Evolutionary conservation across 1,139 yeast species (phyloP).

Genomic region (Pichia sp.): DNA sequence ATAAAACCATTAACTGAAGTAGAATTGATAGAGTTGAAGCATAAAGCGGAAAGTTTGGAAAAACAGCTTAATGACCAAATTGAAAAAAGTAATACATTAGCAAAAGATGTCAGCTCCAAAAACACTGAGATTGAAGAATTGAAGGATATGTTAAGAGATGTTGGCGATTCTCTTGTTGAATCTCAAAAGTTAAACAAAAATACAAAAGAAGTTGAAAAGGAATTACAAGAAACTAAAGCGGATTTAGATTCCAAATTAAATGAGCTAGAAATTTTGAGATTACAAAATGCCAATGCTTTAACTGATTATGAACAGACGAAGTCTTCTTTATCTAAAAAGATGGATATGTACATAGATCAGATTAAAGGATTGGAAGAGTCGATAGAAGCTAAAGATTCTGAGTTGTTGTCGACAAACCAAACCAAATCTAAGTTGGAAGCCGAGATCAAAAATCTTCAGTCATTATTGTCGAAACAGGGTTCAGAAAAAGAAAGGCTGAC

Average conservation of each 20-base stretch:
- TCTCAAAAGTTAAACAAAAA: conserved; percentile 18
- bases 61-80: conserved; percentile 17
- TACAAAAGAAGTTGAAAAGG: conserved; percentile 15
- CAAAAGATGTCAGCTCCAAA: conserved; percentile 20
- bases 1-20: conserved; percentile 1
- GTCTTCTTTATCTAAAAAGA: conserved; percentile 16
- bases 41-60: conserved; percentile 12
- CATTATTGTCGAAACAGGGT: conserved; percentile 4
- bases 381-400: conserved; percentile 7
- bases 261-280: conserved; percentile 27
- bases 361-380: conserved; percentile 4
- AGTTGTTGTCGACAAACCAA: conserved; percentile 6
- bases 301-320: conserved; percentile 28
- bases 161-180: conserved; percentile 72
- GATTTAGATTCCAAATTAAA: conserved; percentile 21
- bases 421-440: conserved; percentile 14
- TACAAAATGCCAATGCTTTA: conserved; percentile 28
- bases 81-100: conserved; percentile 3
- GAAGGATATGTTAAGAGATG: conserved; percentile 62
- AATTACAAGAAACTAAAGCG: conserved; percentile 5
- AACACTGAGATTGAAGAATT: conserved; percentile 49
- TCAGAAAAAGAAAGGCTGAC: conserved; percentile 10
- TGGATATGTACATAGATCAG: conserved; percentile 12
- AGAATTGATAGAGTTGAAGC: conserved; percentile 21
- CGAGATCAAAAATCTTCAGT: conserved; percentile 27